A percentile compares a stretch with the other conserved stretches of the same genome.
Conservation (phyloP, 2,329 filamentous ascomycete genomes). For the Exserohilum rostratum region DNA sequence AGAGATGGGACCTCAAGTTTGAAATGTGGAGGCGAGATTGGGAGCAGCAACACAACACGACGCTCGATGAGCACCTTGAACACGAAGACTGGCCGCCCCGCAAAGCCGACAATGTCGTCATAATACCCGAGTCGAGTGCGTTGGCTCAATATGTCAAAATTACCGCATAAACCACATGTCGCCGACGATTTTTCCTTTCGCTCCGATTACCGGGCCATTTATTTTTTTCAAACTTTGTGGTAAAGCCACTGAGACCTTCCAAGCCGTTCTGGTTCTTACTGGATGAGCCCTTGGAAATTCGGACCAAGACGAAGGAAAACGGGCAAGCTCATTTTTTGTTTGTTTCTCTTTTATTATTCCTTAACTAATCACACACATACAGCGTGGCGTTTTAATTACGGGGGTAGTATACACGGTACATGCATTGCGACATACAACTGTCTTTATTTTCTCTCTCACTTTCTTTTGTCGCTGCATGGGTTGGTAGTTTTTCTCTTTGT, state of each 20-base stretch:
- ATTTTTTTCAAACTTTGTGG: too few species aligned
- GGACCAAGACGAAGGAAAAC: too few species aligned
- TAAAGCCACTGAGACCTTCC: too few species aligned
- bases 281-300: too few species aligned
- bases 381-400: neutral
- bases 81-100: conserved; percentile 41
- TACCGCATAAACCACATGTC: conserved; percentile 6
- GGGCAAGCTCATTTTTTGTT: too few species aligned
- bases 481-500: too few species aligned
- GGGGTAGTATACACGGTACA: conserved; percentile 5
- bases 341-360: too few species aligned
- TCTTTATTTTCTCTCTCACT: too few species aligned
- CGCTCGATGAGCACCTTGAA: conserved; percentile 29
- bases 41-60: conserved; percentile 35
- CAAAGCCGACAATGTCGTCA: conserved; percentile 13
- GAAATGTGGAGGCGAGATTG: conserved; percentile 49
- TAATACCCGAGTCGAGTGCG: conserved; percentile 30
- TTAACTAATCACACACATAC: too few species aligned
- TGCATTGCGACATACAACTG: neutral
- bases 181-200: neutral
- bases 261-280: too few species aligned
- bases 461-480: too few species aligned
- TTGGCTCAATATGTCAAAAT: conserved; percentile 27
- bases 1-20: conserved; percentile 50
- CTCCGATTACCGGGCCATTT: neutral